Base-by-base conservation (phyloP, 805 yeast genomes). In the Barnettozyma californica region DNA sequence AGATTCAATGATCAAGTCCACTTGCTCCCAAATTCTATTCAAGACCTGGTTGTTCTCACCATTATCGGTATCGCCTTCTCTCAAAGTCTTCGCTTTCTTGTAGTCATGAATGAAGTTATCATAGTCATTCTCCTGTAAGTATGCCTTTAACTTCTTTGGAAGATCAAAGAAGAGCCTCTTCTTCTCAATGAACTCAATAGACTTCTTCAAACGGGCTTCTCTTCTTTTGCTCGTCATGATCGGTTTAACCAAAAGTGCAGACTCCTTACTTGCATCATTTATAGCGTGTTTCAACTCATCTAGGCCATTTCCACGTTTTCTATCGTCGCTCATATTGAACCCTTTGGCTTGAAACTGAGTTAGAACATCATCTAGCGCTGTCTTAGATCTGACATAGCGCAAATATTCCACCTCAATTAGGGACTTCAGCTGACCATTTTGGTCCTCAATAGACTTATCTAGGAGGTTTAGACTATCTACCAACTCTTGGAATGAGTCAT, bases 321-420 rank as follows among this genome's bases (percentile, higher is more conserved):
- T 11, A 23, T 35, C 38, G 2, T 51, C 46, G 11, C 58, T 58
- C 20, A 56, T 54, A 31, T 50, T 41, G 19, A 62, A 49, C 6
- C 73, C 74, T 16, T 68, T 60, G n/a, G 59, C 57, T 27, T 72
- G 67, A 55, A 83, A 79, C 53, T 78, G 81, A 19, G 64, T 68
- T 51, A 80, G 76, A 4, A 84, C 80, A 25, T 74, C 73, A 58
- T 85, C 91, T 34, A 86, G 65, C 4, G 78, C 69, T 21, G 83
- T 77, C 58, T 86, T 86, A 25, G 83, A 74, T 52, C 76, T 76
- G 29, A 86, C 87, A 53, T 83, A 84, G 54, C 75, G 73, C 46
- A 78, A 76, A 55, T 80, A 83, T 58, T 85, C 87, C 13, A 72
- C 65, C 53, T 80, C 80, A 14, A 84, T 79, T 38, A 82, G 62